These are phyloP conservation scores for Nicotiana tomentosiformis DNA, from an alignment of 257 asterid species.

Conservation along the genomic window DNA sequence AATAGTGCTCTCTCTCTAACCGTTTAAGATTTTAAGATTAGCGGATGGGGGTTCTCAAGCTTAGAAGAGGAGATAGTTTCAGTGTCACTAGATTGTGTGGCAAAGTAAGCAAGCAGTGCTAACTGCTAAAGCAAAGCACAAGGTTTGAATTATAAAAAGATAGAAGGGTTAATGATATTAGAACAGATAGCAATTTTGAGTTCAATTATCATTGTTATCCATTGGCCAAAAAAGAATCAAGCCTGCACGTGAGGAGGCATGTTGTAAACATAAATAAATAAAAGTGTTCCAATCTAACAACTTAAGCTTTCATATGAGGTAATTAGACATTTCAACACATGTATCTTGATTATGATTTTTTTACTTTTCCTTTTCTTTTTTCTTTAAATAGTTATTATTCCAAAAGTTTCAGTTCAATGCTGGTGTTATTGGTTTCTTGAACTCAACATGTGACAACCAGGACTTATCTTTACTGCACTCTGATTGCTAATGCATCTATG, in stretches of 20 bases:
- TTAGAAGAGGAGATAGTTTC: not conserved
- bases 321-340: not conserved
- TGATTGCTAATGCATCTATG: not conserved
- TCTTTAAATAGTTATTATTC: not conserved
- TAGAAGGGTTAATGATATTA: not conserved
- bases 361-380: not conserved
- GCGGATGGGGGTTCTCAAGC: not conserved
- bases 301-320: not conserved
- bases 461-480: not conserved
- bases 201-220: not conserved
- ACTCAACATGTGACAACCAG: not conserved
- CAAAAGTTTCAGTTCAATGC: not conserved
- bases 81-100: not conserved
- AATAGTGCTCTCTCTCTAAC: not conserved
- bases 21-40: not conserved
- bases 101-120: not conserved
- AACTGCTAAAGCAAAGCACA: not conserved
- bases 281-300: not conserved
- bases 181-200: not conserved
- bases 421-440: not conserved
- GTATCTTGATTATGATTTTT: not conserved
- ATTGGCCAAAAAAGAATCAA: not conserved
- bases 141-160: not conserved
- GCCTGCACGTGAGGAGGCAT: not conserved
- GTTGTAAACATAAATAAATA: not conserved